phyloP scores from a whole-genome alignment of 495 filamentous ascomycete genomes.

The Pseudotulostoma volvatum region DNA sequence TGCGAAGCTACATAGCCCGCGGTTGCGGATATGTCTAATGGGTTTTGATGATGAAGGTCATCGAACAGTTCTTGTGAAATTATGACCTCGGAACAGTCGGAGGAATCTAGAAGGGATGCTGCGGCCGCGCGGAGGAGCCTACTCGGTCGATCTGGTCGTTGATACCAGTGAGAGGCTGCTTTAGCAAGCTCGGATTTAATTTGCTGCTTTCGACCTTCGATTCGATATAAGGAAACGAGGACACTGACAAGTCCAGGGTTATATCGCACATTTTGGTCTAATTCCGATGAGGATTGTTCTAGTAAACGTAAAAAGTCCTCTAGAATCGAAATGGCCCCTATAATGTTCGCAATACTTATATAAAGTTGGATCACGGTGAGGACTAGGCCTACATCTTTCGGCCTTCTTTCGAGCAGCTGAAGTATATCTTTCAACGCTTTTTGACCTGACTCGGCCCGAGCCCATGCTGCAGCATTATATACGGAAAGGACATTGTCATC shows the following conservation, averaged over 20 bases:
- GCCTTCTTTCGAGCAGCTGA: constrained; percentile 56
- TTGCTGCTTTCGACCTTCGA: constrained; percentile 58
- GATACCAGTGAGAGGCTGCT: constrained; percentile 69
- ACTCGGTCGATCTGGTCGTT: constrained; percentile 25
- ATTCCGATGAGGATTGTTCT: constrained; percentile 45
- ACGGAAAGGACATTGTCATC: constrained; percentile 50
- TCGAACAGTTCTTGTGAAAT: constrained; percentile 62
- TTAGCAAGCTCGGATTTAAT: constrained; percentile 57
- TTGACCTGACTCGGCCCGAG: constrained; percentile 44
- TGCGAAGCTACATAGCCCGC: constrained; percentile 78
- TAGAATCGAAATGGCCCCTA: constrained; percentile 56
- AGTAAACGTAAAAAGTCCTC: constrained; percentile 58
- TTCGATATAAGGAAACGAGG: constrained; percentile 63
- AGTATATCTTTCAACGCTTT: constrained; percentile 57
- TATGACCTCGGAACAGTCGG: constrained; percentile 43
- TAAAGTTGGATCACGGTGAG: constrained; percentile 78
- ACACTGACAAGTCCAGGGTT: constrained; percentile 77
- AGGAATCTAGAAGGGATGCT: constrained; percentile 59
- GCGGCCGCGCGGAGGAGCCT: constrained; percentile 67
- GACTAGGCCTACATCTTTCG: constrained; percentile 68
- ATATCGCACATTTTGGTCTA: constrained; percentile 54
- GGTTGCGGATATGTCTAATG: constrained; percentile 44
- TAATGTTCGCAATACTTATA: constrained; percentile 54
- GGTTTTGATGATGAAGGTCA: constrained; percentile 42
- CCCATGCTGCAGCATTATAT: constrained; percentile 64